phyloP scores from a whole-genome alignment of 208 protist species.

The Vickermania ingenoplastis region DNA sequence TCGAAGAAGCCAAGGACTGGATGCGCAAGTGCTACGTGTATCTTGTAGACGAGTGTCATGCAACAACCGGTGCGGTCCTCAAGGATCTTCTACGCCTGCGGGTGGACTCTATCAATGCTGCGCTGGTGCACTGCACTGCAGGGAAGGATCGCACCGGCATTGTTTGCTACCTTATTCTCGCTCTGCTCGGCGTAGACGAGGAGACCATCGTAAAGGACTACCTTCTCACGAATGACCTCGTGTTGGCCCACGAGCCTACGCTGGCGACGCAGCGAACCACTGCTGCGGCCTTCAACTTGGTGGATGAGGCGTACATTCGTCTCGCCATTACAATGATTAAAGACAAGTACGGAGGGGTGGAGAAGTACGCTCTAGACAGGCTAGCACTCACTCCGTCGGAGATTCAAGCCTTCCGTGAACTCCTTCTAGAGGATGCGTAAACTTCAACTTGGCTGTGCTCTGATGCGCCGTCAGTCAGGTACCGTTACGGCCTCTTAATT shows the following conservation, averaged over 20 bases:
- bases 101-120: conserved; percentile 11
- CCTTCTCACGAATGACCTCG: conserved; percentile 23
- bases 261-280: conserved; percentile 18
- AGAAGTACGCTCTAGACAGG: conserved; percentile 14
- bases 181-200: conserved; percentile 18
- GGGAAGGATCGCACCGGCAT: conserved; percentile 37
- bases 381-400: conserved; percentile 25
- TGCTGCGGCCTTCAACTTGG: conserved; percentile 8
- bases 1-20: neutral
- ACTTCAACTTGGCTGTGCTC: neutral
- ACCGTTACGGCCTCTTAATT: neutral
- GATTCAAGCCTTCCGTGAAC: conserved; percentile 16
- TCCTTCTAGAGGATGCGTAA: conserved; percentile 22
- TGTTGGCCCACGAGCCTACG: conserved; percentile 13
- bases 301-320: conserved; percentile 12
- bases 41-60: conserved; percentile 9
- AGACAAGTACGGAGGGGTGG: conserved; percentile 16
- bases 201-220: conserved; percentile 22
- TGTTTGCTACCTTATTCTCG: conserved; percentile 15
- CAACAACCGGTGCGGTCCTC: conserved; percentile 14
- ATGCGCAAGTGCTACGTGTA: conserved; percentile 14
- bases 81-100: conserved; percentile 13
- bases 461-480: neutral
- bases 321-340: conserved; percentile 1
- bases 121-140: conserved; percentile 36